Conservation (phyloP, 2,329 filamentous ascomycete species). For the Trichoderma semiorbis region DNA sequence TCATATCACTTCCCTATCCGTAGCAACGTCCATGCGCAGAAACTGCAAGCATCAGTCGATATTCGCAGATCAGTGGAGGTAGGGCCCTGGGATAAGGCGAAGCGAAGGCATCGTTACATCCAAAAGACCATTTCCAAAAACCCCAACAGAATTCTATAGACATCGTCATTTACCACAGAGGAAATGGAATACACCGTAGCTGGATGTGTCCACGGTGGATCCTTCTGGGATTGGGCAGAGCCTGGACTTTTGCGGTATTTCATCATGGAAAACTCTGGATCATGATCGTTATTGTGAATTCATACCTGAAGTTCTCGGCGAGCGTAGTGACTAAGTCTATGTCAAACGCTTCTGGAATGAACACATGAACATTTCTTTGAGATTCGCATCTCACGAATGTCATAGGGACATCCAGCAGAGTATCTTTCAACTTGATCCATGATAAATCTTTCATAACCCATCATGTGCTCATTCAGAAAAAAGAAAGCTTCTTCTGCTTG, state of each 20-base stretch:
- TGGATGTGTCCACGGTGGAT: not conserved
- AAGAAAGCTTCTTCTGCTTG: conserved; percentile 51
- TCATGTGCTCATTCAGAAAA: conserved; percentile 37
- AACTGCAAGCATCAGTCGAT: conserved; percentile 6
- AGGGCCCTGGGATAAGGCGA: not conserved
- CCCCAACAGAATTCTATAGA: not conserved
- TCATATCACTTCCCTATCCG: not conserved
- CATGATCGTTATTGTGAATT: too few species aligned
- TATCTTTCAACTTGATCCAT: too few species aligned
- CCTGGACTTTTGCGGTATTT: too few species aligned
- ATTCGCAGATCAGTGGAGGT: not conserved
- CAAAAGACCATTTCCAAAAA: not conserved
- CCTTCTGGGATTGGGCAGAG: too few species aligned
- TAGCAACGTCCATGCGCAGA: not conserved
- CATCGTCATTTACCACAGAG: conserved; percentile 23
- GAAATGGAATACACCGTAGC: conserved; percentile 14
- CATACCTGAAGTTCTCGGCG: too few species aligned
- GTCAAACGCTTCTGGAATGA: too few species aligned
- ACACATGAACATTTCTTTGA: too few species aligned
- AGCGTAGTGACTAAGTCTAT: too few species aligned
- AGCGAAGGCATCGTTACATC: not conserved
- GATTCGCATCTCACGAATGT: too few species aligned
- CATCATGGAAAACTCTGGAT: too few species aligned
- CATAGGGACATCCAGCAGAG: too few species aligned
- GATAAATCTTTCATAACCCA: conserved; percentile 13